A percentile compares a stretch with the other conserved stretches of the same genome.
Evolutionary conservation across 768 basidiomycete genomes (phyloP).

Genomic region (Pholiota conissans): DNA sequence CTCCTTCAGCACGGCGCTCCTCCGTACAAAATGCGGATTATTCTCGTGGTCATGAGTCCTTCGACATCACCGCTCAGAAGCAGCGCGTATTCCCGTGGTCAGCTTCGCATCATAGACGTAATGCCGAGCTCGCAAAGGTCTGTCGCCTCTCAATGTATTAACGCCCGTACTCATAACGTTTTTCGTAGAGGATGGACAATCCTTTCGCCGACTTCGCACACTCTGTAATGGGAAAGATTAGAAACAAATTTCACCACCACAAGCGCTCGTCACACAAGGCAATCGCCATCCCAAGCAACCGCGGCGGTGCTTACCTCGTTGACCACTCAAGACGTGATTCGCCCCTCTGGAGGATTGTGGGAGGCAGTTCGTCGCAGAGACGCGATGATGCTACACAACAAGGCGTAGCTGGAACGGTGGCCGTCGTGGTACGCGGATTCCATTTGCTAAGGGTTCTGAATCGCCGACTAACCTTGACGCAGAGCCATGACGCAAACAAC

Average conservation of each 20-base stretch:
- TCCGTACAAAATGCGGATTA: too few relatives aligned
- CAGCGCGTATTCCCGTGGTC: conserved; percentile 5
- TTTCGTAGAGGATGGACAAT: conserved; percentile 13
- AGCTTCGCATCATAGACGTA: too few relatives aligned
- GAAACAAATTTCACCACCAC: conserved; percentile 9
- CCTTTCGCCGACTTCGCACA: conserved; percentile 13
- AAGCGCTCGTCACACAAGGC: conserved; percentile 13
- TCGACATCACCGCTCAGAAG: background rate
- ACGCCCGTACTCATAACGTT: background rate
- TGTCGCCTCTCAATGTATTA: background rate
- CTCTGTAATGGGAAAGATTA: conserved; percentile 4
- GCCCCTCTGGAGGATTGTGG: conserved; percentile 13
- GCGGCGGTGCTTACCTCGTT: conserved; percentile 16
- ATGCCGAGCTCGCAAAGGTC: conserved; percentile 10
- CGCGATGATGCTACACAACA: background rate
- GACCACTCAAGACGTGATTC: conserved; percentile 14
- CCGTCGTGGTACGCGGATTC: conserved; percentile 6
- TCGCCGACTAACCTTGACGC: background rate
- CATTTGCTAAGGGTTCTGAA: background rate
- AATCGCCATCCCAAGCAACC: conserved; percentile 17
- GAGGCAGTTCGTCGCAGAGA: background rate
- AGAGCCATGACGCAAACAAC: conserved; percentile 11
- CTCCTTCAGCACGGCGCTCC: background rate
- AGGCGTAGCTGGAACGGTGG: conserved; percentile 4
- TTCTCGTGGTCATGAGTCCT: background rate